A percentile compares a stretch with the other conserved stretches of the same genome.
Evolutionary conservation across 176 grass and related monocot genomes (phyloP).

Genomic region (Triticum timopheevii): DNA sequence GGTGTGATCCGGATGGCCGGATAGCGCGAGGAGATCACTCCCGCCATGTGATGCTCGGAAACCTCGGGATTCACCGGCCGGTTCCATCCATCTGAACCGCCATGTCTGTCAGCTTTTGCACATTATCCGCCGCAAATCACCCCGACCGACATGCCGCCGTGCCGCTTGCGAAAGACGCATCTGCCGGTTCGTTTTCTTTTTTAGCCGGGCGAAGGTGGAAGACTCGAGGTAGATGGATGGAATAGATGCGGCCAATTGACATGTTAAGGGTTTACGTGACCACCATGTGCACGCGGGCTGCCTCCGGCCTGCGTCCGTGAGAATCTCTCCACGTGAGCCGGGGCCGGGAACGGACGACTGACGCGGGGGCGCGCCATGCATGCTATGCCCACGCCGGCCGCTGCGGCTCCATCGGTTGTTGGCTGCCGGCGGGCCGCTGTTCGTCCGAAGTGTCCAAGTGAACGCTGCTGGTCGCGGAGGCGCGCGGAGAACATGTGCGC

Average conservation of each 20-base stretch:
- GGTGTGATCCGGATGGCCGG: neutral
- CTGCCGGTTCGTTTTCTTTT: neutral
- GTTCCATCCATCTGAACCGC: neutral
- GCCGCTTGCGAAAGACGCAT: neutral
- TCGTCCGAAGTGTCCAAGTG: neutral
- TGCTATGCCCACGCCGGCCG: neutral
- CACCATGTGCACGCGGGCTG: conserved; percentile 15
- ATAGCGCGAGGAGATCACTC: neutral
- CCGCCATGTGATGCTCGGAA: conserved; percentile 32
- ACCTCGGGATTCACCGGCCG: neutral
- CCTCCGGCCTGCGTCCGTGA: conserved; percentile 9
- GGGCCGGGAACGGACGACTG: neutral
- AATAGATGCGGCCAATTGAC: conserved; percentile 22
- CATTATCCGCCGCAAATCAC: conserved; percentile 15
- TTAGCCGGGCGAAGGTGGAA: neutral
- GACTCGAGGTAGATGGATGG: neutral
- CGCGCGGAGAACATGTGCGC: neutral
- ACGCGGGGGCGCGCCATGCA: neutral
- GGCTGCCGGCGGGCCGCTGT: neutral
- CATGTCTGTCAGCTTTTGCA: conserved; percentile 6
- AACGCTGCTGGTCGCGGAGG: neutral
- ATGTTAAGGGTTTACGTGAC: conserved; percentile 22
- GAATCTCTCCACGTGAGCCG: conserved; percentile 39
- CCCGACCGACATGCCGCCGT: conserved; percentile 28
- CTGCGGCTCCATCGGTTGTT: conserved; percentile 1